Conservation (phyloP, 495 filamentous ascomycete species). For the Penicillium coprophilum region DNA sequence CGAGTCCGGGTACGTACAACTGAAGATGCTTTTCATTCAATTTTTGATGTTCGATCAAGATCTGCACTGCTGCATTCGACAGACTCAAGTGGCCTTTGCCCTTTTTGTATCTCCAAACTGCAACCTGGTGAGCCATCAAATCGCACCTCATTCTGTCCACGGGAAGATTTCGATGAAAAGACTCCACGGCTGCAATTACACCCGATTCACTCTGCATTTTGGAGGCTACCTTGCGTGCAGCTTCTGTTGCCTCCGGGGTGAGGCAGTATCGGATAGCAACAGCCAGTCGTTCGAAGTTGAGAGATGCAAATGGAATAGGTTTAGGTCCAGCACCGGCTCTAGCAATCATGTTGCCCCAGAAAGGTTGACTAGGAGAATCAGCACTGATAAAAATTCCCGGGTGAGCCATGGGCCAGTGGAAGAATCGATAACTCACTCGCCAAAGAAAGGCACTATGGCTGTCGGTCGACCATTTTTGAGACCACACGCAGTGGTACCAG, state of each 20-base stretch:
- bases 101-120: constrained; percentile 65
- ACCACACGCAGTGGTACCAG: constrained; percentile 59
- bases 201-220: constrained; percentile 70
- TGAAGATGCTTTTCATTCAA: constrained; percentile 63
- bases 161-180: constrained; percentile 66
- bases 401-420: not conserved
- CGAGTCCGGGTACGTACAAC: constrained; percentile 38
- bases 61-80: constrained; percentile 64
- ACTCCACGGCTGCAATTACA: constrained; percentile 66
- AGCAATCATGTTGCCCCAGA: constrained; percentile 3
- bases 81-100: constrained; percentile 49
- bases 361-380: not conserved
- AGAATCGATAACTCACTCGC: constrained; percentile 40
- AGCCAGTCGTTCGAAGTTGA: not conserved
- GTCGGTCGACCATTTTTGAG: constrained; percentile 53
- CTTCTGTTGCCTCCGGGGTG: constrained; percentile 54
- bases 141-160: constrained; percentile 70
- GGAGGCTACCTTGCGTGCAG: constrained; percentile 58
- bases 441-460: constrained; percentile 61
- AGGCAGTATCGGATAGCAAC: not conserved
- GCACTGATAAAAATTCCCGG: not conserved
- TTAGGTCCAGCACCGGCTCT: not conserved
- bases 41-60: constrained; percentile 58
- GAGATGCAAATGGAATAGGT: not conserved
- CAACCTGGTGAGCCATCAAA: constrained; percentile 64